Conservation (phyloP, 352 stramenopile species). For the Globisporangium middletonii region DNA sequence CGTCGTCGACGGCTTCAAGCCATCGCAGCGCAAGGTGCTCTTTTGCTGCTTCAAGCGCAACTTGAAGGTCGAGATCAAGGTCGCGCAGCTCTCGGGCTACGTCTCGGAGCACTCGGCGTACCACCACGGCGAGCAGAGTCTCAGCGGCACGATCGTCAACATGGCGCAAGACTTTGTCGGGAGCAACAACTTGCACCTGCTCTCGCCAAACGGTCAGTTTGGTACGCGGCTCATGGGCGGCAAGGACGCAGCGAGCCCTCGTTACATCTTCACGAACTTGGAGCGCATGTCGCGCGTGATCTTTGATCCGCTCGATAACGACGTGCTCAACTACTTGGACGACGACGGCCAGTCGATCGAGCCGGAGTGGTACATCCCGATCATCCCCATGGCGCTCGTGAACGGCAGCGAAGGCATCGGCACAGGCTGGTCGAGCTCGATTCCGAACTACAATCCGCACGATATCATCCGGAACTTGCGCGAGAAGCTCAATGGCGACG, state of each 20-base stretch:
- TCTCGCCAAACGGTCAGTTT: conserved; percentile 96
- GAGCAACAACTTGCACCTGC: conserved; percentile 97
- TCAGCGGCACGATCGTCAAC: conserved; percentile 94
- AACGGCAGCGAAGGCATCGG: conserved; percentile 97
- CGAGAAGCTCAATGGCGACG: conserved; percentile 55
- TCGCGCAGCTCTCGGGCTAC: conserved; percentile 95
- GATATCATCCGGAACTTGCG: conserved; percentile 84
- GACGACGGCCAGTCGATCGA: conserved; percentile 92
- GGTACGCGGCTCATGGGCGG: conserved; percentile 95
- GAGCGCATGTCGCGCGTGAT: conserved; percentile 77
- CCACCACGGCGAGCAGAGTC: conserved; percentile 95
- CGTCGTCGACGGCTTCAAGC: conserved; percentile 97
- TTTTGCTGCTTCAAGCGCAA: conserved; percentile 98
- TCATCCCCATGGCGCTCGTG: conserved; percentile 96
- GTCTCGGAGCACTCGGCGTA: conserved; percentile 98
- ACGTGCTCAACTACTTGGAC: conserved; percentile 87
- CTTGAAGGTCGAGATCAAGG: conserved; percentile 90
- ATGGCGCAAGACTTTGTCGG: conserved; percentile 99
- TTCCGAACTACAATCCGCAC: conserved; percentile 91
- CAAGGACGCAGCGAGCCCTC: conserved; percentile 91
- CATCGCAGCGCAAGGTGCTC: conserved; percentile 97
- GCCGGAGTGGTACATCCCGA: conserved; percentile 91
- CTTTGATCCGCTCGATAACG: conserved; percentile 89
- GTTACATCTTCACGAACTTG: conserved; percentile 95
- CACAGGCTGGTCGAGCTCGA: conserved; percentile 92